Conservation (phyloP, 495 filamentous ascomycete species). For the Podospora appendiculata region DNA sequence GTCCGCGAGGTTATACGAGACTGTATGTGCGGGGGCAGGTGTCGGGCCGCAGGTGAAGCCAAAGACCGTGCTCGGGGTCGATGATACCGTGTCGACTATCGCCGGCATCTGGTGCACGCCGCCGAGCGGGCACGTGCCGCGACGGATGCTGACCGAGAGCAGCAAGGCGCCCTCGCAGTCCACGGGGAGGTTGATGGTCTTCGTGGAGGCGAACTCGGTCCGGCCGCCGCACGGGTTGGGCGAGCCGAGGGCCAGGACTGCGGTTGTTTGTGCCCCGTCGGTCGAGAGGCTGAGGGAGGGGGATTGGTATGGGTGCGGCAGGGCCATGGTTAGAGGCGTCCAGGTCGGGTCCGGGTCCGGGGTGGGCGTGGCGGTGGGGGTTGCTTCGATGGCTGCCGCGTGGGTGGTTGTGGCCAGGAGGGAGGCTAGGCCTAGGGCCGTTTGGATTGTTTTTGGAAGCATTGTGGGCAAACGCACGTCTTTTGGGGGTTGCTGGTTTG, state of each 20-base stretch:
- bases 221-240: constrained; percentile 2
- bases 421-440: background rate
- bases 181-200: constrained; percentile 4
- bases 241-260: background rate
- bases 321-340: background rate
- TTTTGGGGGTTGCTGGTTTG: too few species aligned
- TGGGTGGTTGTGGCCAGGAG: background rate
- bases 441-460: background rate
- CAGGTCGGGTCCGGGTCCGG: background rate
- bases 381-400: background rate
- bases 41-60: constrained; percentile 3
- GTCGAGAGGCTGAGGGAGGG: background rate
- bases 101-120: background rate
- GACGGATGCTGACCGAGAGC: background rate
- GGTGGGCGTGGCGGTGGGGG: background rate
- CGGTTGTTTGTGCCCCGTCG: background rate
- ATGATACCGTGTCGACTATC: constrained; percentile 2
- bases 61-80: constrained; percentile 1
- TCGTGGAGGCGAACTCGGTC: constrained; percentile 7
- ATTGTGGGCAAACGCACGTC: background rate
- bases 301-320: background rate
- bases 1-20: background rate
- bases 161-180: constrained; percentile 1
- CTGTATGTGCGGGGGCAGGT: background rate
- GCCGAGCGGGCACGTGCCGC: constrained; percentile 1